phyloP scores from a whole-genome alignment of 1,139 yeast species.

The Geotrichum klebahnii region DNA sequence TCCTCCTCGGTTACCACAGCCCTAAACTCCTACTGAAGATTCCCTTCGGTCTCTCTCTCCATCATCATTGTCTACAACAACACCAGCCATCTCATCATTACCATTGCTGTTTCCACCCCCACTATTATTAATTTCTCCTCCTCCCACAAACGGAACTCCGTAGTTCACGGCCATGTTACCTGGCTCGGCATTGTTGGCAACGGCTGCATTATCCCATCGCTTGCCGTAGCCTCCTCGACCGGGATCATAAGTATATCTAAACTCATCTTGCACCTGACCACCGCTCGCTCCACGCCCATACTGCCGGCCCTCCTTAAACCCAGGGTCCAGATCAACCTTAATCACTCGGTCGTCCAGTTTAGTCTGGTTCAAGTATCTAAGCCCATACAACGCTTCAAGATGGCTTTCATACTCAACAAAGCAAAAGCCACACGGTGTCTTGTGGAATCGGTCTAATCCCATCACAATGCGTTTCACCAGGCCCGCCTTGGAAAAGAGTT shows the following conservation, averaged over 20 bases:
- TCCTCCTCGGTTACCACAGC: no score
- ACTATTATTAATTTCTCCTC: background rate
- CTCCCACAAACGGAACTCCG: conserved; percentile 10
- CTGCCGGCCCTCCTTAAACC: conserved; percentile 90
- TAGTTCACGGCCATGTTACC: conserved; percentile 13
- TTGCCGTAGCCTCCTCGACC: conserved; percentile 54
- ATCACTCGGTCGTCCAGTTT: conserved; percentile 74
- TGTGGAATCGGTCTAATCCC: conserved; percentile 86
- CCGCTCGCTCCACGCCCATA: conserved; percentile 89
- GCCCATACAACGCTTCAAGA: conserved; percentile 70
- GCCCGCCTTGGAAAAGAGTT: conserved; percentile 66
- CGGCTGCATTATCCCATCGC: conserved; percentile 29
- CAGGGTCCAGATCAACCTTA: conserved; percentile 89
- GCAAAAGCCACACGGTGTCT: conserved; percentile 95
- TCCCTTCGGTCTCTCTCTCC: no score
- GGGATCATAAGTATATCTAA: conserved; percentile 52
- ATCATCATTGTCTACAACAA: background rate
- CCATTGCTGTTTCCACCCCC: background rate
- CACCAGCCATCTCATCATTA: background rate
- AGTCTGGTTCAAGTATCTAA: conserved; percentile 75
- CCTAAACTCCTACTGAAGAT: no score
- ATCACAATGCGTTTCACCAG: conserved; percentile 71
- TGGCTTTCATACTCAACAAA: conserved; percentile 71
- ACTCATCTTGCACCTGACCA: conserved; percentile 69
- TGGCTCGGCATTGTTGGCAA: conserved; percentile 11